Conservation (phyloP, 345 rosid genomes). For the Combretum micranthum region DNA sequence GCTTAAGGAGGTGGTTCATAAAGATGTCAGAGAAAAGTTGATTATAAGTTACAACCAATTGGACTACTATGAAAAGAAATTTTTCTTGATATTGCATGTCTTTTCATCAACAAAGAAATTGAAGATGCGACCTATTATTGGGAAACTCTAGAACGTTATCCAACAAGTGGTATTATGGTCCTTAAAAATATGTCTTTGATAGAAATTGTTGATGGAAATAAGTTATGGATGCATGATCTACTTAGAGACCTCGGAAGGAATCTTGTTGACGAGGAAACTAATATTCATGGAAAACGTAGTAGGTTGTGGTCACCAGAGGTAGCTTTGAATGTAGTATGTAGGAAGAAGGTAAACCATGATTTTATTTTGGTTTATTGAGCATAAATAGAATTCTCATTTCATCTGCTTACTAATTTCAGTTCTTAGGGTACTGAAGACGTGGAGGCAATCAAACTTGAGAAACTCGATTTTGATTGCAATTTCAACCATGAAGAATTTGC, state of each 20-base stretch:
- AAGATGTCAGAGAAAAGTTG: conserved; percentile 6
- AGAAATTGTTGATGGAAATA: no score
- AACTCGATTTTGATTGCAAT: not conserved
- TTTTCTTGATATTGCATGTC: conserved; percentile 24
- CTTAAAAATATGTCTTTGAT: no score
- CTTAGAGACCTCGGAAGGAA: no score
- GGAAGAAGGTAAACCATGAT: conserved; percentile 6
- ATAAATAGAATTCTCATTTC: no score
- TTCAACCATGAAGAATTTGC: conserved; percentile 11
- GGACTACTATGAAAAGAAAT: conserved; percentile 9
- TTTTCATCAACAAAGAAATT: no score
- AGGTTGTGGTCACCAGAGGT: conserved; percentile 21
- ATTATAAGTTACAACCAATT: conserved; percentile 18
- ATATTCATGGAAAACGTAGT: no score
- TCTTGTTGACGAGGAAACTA: no score
- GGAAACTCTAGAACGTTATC: no score
- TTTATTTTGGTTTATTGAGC: not conserved
- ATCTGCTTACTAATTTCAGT: not conserved
- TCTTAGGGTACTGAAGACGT: conserved; percentile 17
- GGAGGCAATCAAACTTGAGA: conserved; percentile 13
- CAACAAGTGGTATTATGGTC: no score
- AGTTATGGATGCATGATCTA: no score
- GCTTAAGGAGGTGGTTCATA: conserved; percentile 13
- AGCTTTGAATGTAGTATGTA: conserved; percentile 7
- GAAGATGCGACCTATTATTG: no score